A percentile compares a stretch with the other conserved stretches of the same genome.
These are phyloP conservation scores for Colletotrichum sp. DNA, from an alignment of 2,329 filamentous ascomycete species.

Conservation along the genomic window DNA sequence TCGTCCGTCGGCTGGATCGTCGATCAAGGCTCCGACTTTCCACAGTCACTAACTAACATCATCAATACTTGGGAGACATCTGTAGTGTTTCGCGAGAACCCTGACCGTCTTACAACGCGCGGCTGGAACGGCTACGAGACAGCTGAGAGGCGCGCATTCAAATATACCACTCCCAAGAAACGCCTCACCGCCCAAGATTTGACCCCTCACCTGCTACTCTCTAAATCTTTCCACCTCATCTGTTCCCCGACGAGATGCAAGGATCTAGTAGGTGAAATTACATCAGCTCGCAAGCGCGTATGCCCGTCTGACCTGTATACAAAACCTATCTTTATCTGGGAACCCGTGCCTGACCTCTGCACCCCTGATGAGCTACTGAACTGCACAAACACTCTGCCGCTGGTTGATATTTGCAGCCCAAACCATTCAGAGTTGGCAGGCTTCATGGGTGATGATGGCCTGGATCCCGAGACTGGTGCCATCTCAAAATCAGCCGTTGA, in stretches of 20 bases:
- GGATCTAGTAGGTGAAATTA: slow-evolving; percentile 75
- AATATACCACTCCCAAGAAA: slow-evolving; percentile 85
- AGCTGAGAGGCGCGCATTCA: slow-evolving; percentile 75
- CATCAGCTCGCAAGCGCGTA: slow-evolving; percentile 56
- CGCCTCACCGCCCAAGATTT: slow-evolving; percentile 79
- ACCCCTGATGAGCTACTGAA: slow-evolving; percentile 70
- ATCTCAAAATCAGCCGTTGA: slow-evolving; percentile 60
- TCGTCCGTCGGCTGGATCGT: slow-evolving; percentile 85
- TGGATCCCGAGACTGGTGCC: slow-evolving; percentile 59
- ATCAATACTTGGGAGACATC: slow-evolving; percentile 80
- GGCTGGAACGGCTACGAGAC: slow-evolving; percentile 91
- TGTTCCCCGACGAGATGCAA: slow-evolving; percentile 81
- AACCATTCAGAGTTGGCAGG: slow-evolving; percentile 90
- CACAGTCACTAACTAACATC: slow-evolving; percentile 62
- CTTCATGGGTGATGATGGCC: slow-evolving; percentile 72
- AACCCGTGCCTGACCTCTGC: slow-evolving; percentile 91
- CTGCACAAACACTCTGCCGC: slow-evolving; percentile 65
- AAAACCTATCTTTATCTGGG: slow-evolving; percentile 86
- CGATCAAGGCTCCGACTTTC: slow-evolving; percentile 89
- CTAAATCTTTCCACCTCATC: slow-evolving; percentile 85
- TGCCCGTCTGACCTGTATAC: slow-evolving; percentile 38
- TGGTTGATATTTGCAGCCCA: slow-evolving; percentile 72
- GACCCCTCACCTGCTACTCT: slow-evolving; percentile 66
- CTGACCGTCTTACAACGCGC: slow-evolving; percentile 77
- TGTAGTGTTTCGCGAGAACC: slow-evolving; percentile 70